A percentile compares a stretch with the other conserved stretches of the same genome.
phyloP scores from a whole-genome alignment of 176 grass and related monocot genomes.

The Oryza punctata region DNA sequence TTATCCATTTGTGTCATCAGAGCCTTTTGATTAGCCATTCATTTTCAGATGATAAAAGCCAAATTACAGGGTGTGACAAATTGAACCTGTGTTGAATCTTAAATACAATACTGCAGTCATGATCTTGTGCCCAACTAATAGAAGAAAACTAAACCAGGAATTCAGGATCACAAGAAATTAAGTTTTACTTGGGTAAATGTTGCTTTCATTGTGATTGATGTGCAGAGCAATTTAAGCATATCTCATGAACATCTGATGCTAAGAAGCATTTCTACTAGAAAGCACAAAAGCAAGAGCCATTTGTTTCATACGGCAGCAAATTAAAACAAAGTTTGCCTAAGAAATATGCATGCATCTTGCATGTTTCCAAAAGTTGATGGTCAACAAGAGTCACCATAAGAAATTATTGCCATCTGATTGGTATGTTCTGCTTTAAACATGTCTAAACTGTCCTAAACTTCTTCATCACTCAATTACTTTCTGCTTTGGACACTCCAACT shows the following conservation, averaged over 20 bases:
- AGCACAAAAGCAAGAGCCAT: background rate
- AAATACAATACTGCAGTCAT: background rate
- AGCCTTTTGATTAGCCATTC: background rate
- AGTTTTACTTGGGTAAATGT: background rate
- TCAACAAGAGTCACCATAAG: conserved; percentile 33
- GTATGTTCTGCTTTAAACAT: conserved; percentile 33
- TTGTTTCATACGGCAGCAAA: conserved; percentile 28
- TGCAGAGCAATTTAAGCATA: background rate
- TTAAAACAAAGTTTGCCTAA: conserved; percentile 33
- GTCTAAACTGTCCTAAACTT: background rate
- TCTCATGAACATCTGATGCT: background rate
- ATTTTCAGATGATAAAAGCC: background rate
- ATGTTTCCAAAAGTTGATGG: conserved; percentile 31
- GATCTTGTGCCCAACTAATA: conserved; percentile 1
- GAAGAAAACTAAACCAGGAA: background rate
- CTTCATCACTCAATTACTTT: conserved; percentile 14
- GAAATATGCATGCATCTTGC: conserved; percentile 2
- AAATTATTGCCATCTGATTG: conserved; percentile 34
- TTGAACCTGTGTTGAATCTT: background rate
- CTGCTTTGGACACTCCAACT: conserved; percentile 49
- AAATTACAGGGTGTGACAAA: background rate
- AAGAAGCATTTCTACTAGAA: conserved; percentile 19
- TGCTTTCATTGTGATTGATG: background rate
- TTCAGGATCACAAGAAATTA: background rate
- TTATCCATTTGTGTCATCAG: conserved; percentile 18